Conservation (phyloP, 495 filamentous ascomycete genomes). For the Penicillium turbatum region DNA sequence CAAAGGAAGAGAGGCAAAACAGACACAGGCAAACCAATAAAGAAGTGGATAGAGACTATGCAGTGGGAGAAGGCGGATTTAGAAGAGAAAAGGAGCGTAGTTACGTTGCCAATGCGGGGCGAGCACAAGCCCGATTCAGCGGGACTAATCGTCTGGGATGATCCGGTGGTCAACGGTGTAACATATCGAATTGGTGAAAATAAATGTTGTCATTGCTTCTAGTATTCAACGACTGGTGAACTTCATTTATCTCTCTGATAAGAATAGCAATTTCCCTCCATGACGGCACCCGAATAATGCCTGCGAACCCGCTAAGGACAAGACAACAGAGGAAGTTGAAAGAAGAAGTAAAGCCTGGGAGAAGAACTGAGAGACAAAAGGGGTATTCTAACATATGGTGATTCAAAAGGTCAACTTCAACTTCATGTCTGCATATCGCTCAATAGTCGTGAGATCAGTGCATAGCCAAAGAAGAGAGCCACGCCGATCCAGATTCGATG, state of each 20-base stretch:
- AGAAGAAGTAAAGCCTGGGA: neutral
- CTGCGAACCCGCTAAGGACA: slow-evolving; percentile 15
- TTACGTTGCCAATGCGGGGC: slow-evolving; percentile 21
- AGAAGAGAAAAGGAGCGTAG: slow-evolving; percentile 24
- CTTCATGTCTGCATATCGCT: slow-evolving; percentile 48
- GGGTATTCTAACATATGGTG: neutral
- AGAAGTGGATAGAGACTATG: slow-evolving; percentile 3
- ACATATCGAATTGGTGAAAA: slow-evolving; percentile 5
- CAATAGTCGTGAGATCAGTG: slow-evolving; percentile 69
- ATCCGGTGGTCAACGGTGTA: slow-evolving; percentile 24
- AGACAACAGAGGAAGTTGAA: neutral
- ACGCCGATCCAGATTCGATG: slow-evolving; percentile 71
- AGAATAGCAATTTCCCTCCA: neutral
- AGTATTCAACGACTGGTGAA: neutral
- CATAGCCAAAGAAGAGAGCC: slow-evolving; percentile 68
- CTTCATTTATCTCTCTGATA: slow-evolving; percentile 2
- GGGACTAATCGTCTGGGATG: slow-evolving; percentile 5
- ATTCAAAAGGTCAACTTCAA: neutral
- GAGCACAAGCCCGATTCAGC: slow-evolving; percentile 26
- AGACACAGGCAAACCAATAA: slow-evolving; percentile 16
- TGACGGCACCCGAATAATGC: slow-evolving; percentile 21
- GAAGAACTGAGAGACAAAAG: neutral
- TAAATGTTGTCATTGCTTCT: neutral
- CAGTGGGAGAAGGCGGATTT: slow-evolving; percentile 16
- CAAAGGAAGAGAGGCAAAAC: slow-evolving; percentile 3